phyloP scores from a whole-genome alignment of 495 filamentous ascomycete genomes.

The Aspergillus avenaceus region DNA sequence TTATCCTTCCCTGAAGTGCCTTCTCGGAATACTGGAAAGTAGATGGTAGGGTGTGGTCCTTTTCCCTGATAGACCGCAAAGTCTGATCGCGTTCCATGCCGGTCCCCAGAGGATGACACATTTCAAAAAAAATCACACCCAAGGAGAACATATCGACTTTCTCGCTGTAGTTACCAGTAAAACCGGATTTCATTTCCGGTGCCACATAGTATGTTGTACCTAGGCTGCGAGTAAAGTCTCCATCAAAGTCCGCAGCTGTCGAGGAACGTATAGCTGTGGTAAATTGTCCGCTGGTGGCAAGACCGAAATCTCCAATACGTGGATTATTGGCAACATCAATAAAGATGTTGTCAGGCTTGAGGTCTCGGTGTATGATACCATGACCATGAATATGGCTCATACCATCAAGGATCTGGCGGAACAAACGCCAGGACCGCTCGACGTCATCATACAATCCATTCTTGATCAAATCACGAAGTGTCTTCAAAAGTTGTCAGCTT shows the following conservation, averaged over 20 bases:
- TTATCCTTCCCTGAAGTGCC: slow-evolving; percentile 66
- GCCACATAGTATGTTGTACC: slow-evolving; percentile 96
- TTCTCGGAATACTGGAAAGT: slow-evolving; percentile 76
- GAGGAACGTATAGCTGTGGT: slow-evolving; percentile 46
- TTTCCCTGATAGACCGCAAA: slow-evolving; percentile 64
- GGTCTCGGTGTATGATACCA: slow-evolving; percentile 91
- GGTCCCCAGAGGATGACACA: slow-evolving; percentile 78
- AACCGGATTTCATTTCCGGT: slow-evolving; percentile 75
- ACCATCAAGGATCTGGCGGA: slow-evolving; percentile 89
- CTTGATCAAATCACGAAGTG: slow-evolving; percentile 84
- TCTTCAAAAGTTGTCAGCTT: slow-evolving; percentile 44
- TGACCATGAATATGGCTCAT: slow-evolving; percentile 84
- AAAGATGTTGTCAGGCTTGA: slow-evolving; percentile 98
- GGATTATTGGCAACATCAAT: slow-evolving; percentile 87
- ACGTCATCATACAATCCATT: slow-evolving; percentile 66
- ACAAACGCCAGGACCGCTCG: slow-evolving; percentile 82
- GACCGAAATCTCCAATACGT: slow-evolving; percentile 92
- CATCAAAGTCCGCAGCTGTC: slow-evolving; percentile 43
- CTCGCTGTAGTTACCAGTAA: slow-evolving; percentile 73
- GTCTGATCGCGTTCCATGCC: slow-evolving; percentile 86
- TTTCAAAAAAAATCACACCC: slow-evolving; percentile 97
- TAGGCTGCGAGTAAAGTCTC: slow-evolving; percentile 75
- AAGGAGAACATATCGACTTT: slow-evolving; percentile 99
- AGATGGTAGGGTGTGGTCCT: slow-evolving; percentile 61
- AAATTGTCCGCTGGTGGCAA: slow-evolving; percentile 85